Base-by-base conservation (phyloP, 768 basidiomycete genomes). In the Hypholoma fasciculare region DNA sequence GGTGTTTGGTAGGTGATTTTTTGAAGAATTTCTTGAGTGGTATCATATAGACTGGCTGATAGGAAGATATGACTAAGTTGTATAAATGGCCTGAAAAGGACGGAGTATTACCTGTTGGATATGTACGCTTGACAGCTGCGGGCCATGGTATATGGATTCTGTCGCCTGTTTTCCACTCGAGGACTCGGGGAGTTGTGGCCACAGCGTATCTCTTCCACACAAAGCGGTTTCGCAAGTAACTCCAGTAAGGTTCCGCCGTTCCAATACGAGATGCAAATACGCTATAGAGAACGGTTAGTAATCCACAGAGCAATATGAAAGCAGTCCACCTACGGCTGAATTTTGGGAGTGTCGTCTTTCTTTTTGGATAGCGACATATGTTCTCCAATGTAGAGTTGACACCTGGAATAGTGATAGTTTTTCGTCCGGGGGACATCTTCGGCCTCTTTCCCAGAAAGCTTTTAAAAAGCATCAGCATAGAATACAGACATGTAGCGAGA, bases 241-340 rank as follows among this genome's bases (percentile, higher is more conserved):
- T 79, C 84, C 85, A 94, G 49, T 74, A 72, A 2, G 90, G 84
- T 13, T 76, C 67, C 16, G 87, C 80, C 9, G 82, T 85, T 44
- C 83, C 82, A 40, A 93, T 51, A 27, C 92, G 89, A 56, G 79
- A 81, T 3, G 91, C 92, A 71, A 91, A 94, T 0, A 94, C 88
- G 12, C 92, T 94, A 56, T 14, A 59, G 52, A 58, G 49, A 30
- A 46, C 51, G 17, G 34, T 53, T 36, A 63, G 49, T 14, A 42
- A 46, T 49, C 63, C 38, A 30, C 27, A 49, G 27, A n/a, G 40
- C 23, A 54, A n/a, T 27, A 36, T 55, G 52, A 40, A 16, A 34
- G 30, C 7, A 34, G 30, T 34, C 30, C 9, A 71, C 84, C 65
- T 65, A 87, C 85, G 83, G 79, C 34, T 79, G 72, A 53, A 72